Evolutionary conservation across 805 yeast genomes (phyloP).

Genomic region (Lipomyces kockii): DNA sequence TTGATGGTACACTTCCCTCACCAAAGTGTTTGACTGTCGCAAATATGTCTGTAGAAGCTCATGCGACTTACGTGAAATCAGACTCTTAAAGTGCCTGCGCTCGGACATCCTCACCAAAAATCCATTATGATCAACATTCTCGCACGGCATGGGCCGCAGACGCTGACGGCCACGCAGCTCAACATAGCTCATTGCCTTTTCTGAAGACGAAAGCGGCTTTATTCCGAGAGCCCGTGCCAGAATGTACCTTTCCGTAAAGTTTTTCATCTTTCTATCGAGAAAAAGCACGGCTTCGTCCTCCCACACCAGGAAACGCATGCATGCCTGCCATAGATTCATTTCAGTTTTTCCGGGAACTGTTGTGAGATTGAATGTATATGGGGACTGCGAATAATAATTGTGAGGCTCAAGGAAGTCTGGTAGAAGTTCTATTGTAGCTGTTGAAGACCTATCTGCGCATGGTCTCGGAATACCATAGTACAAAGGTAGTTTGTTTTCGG

Average conservation of each 20-base stretch:
- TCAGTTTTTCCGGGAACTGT: not conserved
- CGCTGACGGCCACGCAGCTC: not conserved
- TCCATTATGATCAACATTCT: not conserved
- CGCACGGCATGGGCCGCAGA: not conserved
- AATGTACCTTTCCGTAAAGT: not conserved
- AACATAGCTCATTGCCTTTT: not conserved
- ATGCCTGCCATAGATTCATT: conserved; percentile 19
- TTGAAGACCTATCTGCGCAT: not conserved
- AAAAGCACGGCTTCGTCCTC: not conserved
- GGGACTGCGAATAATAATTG: conserved; percentile 9
- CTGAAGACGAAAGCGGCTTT: conserved; percentile 3
- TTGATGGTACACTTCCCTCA: not conserved
- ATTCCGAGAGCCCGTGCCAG: conserved; percentile 17
- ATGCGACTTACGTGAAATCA: not conserved
- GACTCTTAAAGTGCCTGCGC: not conserved
- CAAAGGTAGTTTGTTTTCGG: conserved; percentile 1
- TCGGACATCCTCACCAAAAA: not conserved
- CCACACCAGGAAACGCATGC: conserved; percentile 19
- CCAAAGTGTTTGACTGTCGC: not conserved
- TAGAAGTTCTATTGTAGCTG: not conserved
- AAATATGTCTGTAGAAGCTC: not conserved
- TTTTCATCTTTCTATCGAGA: not conserved
- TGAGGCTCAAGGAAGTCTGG: not conserved
- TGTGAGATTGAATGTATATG: conserved; percentile 7
- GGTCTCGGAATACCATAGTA: not conserved